Evolutionary conservation across 371 early-diverging fungal species (phyloP).

Genomic region (Phascolomyces articulosus): DNA sequence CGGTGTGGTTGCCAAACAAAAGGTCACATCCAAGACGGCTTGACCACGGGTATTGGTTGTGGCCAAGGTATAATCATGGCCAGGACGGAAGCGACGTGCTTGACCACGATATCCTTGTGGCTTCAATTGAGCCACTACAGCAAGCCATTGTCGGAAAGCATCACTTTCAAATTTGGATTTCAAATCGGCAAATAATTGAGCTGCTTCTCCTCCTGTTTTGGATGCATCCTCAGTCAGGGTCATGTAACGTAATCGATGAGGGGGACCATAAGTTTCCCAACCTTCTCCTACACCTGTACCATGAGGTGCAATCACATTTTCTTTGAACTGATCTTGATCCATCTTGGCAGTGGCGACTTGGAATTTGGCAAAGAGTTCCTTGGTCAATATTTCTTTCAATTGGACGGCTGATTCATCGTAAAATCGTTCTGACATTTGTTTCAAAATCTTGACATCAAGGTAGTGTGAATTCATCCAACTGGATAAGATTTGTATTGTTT

Average conservation of each 20-base stretch:
- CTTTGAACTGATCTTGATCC: conserved; percentile 39
- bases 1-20: conserved; percentile 48
- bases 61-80: conserved; percentile 77
- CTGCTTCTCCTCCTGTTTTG: conserved; percentile 9
- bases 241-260: conserved; percentile 64
- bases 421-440: conserved; percentile 62
- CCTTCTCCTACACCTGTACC: conserved; percentile 54
- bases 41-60: conserved; percentile 45
- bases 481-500: conserved; percentile 45
- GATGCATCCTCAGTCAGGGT: conserved; percentile 26
- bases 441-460: conserved; percentile 46
- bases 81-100: conserved; percentile 70
- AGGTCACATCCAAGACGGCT: conserved; percentile 58
- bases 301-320: conserved; percentile 47
- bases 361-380: conserved; percentile 40
- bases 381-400: conserved; percentile 60
- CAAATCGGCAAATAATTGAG: conserved; percentile 16
- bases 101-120: conserved; percentile 41
- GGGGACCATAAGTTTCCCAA: conserved; percentile 63
- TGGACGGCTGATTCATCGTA: conserved; percentile 72
- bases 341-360: conserved; percentile 25
- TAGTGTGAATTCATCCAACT: conserved; percentile 70
- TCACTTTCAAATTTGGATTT: conserved; percentile 39
- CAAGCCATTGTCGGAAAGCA: conserved; percentile 54
- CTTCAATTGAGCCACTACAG: conserved; percentile 39